Evolutionary conservation across 2,329 filamentous ascomycete species (phyloP), one percentile per base, ranked within the genome.

Genomic region (Verticillium tricorpus): DNA sequence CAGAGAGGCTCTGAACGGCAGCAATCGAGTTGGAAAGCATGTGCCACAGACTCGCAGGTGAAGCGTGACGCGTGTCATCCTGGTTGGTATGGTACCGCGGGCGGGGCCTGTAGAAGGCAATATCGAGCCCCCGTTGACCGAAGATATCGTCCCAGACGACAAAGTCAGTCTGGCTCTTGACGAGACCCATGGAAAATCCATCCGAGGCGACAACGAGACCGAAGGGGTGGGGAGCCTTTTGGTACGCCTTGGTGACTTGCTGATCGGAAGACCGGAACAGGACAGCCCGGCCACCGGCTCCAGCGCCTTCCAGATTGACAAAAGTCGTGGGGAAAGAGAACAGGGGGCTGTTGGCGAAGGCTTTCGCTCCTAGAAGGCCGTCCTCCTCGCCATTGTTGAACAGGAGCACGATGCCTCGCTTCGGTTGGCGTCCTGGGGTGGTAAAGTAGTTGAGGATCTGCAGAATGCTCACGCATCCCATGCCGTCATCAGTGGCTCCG

Each of bases 321-420:
- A 99, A 98, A 0, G 92, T 92, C 71, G 93, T 90, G 11, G 92
- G 85, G 61, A 96, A 90, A 59, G 86, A 86, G 12, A 92, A 87
- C 65, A 97, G 81, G 0, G 93, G 91, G 72, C 93, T 92, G 67
- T 92, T 87, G 32, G 90, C 88, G 70, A 96, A 97, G 6, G 90
- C 93, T 63, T 87, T 85, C 7, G 94, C 93, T 1, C 95, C 95
- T 66, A 96, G 91, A 12, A 98, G 80, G 39, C 88, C 95, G 70
- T 98, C 94, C 73, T 99, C 95, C 72, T 99, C 95, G 39, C 91
- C 94, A 70, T 98, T 97, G 80, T 99, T 99, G 71, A 98, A 84
- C 32, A 98, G 82, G 11, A 92, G 83, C 15, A 98, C 85, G 54
- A 99, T 83, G 2, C 93, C 94, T 67, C 89, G 86, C 69, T 87